Evolutionary conservation across 176 grass and related monocot genomes (phyloP).

Genomic region (Carex pumila): DNA sequence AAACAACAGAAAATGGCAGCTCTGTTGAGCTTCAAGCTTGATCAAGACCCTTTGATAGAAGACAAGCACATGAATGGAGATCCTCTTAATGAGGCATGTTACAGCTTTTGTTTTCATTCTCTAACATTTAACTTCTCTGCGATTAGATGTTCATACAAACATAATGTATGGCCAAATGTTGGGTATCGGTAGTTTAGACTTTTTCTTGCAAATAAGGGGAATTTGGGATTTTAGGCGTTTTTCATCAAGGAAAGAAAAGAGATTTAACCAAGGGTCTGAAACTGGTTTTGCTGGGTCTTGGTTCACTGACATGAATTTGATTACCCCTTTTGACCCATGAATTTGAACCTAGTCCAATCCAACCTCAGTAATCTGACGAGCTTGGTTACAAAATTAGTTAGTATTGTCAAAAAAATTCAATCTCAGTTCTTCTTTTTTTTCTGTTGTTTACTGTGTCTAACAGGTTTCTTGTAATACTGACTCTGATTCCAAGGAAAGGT

Average conservation of each 20-base stretch:
- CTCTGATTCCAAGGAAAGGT: slow-evolving; percentile 17
- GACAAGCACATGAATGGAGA: slow-evolving; percentile 12
- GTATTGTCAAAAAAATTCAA: neutral
- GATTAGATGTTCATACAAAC: neutral
- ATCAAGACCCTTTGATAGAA: slow-evolving; percentile 36
- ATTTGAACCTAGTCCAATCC: neutral
- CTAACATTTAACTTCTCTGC: neutral
- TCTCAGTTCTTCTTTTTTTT: neutral
- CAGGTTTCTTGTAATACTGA: slow-evolving; percentile 41
- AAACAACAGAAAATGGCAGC: slow-evolving; percentile 92
- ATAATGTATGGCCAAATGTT: neutral
- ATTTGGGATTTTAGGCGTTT: neutral
- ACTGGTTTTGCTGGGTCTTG: neutral
- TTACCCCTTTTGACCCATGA: neutral
- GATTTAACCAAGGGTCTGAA: neutral
- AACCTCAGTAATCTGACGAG: neutral
- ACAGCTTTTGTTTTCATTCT: neutral
- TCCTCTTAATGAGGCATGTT: slow-evolving; percentile 45
- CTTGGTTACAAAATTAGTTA: neutral
- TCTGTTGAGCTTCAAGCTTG: slow-evolving; percentile 75
- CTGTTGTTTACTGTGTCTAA: slow-evolving; percentile 10
- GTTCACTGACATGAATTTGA: neutral
- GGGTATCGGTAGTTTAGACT: neutral
- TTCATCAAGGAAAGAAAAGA: neutral
- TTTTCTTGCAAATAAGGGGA: neutral